Base-by-base conservation (phyloP, 2,329 filamentous ascomycete species). In the Scedosporium dehoogii region DNA sequence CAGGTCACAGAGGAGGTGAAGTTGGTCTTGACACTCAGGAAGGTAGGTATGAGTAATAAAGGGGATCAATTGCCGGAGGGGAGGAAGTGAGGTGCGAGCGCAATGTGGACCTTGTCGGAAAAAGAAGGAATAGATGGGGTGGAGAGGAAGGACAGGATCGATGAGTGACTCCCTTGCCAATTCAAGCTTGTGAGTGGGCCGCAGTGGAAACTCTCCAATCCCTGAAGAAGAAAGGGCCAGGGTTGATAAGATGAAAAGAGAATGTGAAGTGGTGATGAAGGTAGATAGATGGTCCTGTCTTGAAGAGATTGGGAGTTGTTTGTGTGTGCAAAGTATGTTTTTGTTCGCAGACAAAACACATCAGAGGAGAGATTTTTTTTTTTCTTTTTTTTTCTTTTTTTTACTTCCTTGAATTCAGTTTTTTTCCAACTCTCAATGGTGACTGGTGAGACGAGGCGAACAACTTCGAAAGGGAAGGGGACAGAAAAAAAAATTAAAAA, bases 11-110 rank as follows among this genome's bases (percentile, higher is more conserved):
- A 55, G 18, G 23, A 27, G 18, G 18, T 25, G 51, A 23, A 5
- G 51, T 29, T 6, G 21, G 21, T 27, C 18, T 18, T 7, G 33
- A 23, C 55, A 48, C 21, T 41, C 12, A 10, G 51, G 25, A 61
- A 62, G 33, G 38, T 57, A 44, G 58, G 42, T 41, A 53, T 59
- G 9, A 46, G 55, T 29, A 59, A 64, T n/a, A 56, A 58, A 60
- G 46, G 21, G 42, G 9, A 10, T 16, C n/a, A 53, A 61, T 44
- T n/a, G 23, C 12, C 21, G 21, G 41, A 33, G 60, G 60, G 21
- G 27, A 61, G 29, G 33, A 18, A 18, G 16, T 23, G 23, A 55
- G 51, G 51, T 14, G 18, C 12, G 51, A 55, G 21, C 12, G 23
- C 23, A 23, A 55, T 55, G 51, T 55, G 51, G 51, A 55, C 23